Evolutionary conservation across 2,329 filamentous ascomycete species (phyloP), one percentile per base, ranked within the genome.

Genomic region (Scedosporium apiospermum): DNA sequence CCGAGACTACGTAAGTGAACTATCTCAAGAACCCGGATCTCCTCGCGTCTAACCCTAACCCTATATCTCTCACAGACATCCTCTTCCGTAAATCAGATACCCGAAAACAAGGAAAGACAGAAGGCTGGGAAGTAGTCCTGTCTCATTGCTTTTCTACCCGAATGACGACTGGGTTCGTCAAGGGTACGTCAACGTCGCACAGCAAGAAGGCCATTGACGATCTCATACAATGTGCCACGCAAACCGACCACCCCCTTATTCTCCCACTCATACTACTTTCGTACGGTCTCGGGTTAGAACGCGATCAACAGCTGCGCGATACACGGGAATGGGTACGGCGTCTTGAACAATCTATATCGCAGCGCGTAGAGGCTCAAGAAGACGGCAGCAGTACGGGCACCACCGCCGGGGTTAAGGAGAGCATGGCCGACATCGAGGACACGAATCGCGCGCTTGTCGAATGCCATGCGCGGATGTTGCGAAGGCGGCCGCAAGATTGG

Each of bases 21-120:
- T 49, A 18, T 49, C 46, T 42, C 41, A 34, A 38, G 34, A 38
- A 12, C 10, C 12, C 34, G 44, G 3, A 12, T 16, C 10, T 10
- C 38, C 53, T 18, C 26, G 57, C 34, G 7, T 9, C 2, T 26
- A 23, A 38, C 16, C 12, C 38, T 44, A 27, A 16, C 12, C 6
- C 9, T 27, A 21, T 5, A 14, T 57, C 9, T 2, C 9, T 14
- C 10, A 6, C 63, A 83, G 80, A 87, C 67, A 82, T 87, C 66
- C 78, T 87, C 64, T 85, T 84, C 69, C 81, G 84, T 66, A 87
- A 87, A 71, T 85, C 82, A 16, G 84, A 87, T 68, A 84, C 87
- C 38, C 80, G 82, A 59, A 87, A 87, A 69, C 86, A 83, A 73
- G 84, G 82, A 64, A 78, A 78, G 68, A 87, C 84, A 16, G 80